Evolutionary conservation across 2,329 filamentous ascomycete genomes (phyloP), one percentile per base, ranked within the genome.

Genomic region (Pseudocercospora vitis): DNA sequence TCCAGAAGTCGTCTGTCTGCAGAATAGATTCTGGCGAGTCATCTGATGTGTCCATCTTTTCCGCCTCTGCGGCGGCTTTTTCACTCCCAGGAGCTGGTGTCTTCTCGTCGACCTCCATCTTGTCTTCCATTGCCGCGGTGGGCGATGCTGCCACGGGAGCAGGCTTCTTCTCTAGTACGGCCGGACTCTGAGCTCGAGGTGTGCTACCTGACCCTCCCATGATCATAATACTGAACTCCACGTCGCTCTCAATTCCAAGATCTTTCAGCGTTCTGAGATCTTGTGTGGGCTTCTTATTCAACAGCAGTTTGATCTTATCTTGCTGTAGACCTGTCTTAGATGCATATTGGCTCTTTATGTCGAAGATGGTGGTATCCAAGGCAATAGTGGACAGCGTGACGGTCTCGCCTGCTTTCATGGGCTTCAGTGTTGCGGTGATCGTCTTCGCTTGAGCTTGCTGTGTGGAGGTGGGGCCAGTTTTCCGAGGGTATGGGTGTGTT

Each of bases 141-240:
- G 48, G 35, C 23, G 46, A 42, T 44, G 48, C 28, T 5, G 69
- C 62, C 28, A 69, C 75, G 45, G 73, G 70, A 7, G 68, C 65
- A 53, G 65, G n/a, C 63, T 58, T 60, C 18, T 58, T 60, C 7
- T 53, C 57, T 29, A 53, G 56, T 50, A 73, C 70, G 42, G 75
- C 74, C 0, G 74, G 76, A 31, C 76, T 65, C 55, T 60, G 63
- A 8, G 65, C 65, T 32, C 64, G 62, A 0, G 72, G 65, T 14
- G 69, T 70, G 9, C 55, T 49, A 2, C 57, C 62, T 3, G 55
- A 57, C 2, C 78, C 82, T 11, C 89, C 91, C 68, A 96, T 83
- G 16, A 96, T 80, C 91, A 97, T 97, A 51, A 96, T 81, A 1
- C 84, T 84, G 58, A 97, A 85, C 70, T 96, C 91, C 0, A 92